Evolutionary conservation across 345 rosid genomes (phyloP).

Genomic region (Dipteronia dyeriana): DNA sequence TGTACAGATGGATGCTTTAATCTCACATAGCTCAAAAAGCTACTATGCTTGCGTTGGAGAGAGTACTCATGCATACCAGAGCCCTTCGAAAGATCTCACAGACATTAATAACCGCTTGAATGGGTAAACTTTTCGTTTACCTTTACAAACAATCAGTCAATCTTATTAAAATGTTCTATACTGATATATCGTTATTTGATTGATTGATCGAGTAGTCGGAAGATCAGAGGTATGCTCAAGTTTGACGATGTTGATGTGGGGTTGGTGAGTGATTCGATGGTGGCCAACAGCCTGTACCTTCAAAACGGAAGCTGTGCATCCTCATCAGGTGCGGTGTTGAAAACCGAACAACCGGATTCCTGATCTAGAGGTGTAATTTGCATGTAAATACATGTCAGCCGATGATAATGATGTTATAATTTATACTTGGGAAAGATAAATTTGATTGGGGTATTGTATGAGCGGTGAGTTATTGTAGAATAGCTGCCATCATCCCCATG

Average conservation of each 20-base stretch:
- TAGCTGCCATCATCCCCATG: conserved; percentile 30
- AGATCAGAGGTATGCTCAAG: conserved; percentile 66
- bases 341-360: conserved; percentile 43
- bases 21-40: conserved; percentile 84
- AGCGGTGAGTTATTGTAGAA: conserved; percentile 34
- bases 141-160: not conserved
- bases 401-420: not conserved
- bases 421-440: conserved; percentile 5
- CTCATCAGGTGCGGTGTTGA: conserved; percentile 32
- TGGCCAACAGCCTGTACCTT: conserved; percentile 76
- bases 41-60: conserved; percentile 98
- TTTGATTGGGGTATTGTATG: conserved; percentile 24
- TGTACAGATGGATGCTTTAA: conserved; percentile 85
- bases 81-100: conserved; percentile 95
- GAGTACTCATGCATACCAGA: conserved; percentile 93
- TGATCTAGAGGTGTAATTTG: conserved; percentile 9
- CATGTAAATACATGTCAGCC: not conserved
- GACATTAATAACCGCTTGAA: conserved; percentile 90
- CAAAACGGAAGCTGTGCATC: conserved; percentile 61
- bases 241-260: conserved; percentile 84
- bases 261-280: conserved; percentile 92
- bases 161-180: not conserved
- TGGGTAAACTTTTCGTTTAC: conserved; percentile 41
- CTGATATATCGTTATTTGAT: not conserved
- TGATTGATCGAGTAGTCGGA: conserved; percentile 44